Evolutionary conservation across 306 rosid genomes (phyloP).

Genomic region (Argentina anserina): DNA sequence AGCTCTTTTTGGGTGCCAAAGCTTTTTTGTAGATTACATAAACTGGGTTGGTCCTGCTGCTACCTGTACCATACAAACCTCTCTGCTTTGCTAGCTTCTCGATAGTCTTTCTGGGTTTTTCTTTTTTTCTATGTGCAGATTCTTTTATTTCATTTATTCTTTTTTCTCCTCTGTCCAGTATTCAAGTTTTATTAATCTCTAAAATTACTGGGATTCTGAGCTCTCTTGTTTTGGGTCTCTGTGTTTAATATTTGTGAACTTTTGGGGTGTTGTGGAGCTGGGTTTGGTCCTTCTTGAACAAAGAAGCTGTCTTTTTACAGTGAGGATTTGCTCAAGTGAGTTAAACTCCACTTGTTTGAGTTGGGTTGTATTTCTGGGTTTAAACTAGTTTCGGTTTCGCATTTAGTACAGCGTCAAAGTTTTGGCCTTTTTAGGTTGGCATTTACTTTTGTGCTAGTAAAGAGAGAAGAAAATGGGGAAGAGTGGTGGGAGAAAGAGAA

Average conservation of each 20-base stretch:
- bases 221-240: constrained; percentile 11
- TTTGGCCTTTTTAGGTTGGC: background rate
- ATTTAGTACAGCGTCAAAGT: background rate
- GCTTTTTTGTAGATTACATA: constrained; percentile 5
- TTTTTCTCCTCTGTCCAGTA: background rate
- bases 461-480: constrained; percentile 14
- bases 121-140: constrained; percentile 11
- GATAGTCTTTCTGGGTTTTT: background rate
- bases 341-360: background rate
- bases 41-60: constrained; percentile 22
- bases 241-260: constrained; percentile 26
- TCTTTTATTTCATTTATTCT: background rate
- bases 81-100: constrained; percentile 16
- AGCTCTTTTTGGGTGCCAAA: background rate
- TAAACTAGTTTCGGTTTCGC: background rate
- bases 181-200: constrained; percentile 10
- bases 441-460: constrained; percentile 9
- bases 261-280: constrained; percentile 18
- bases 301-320: constrained; percentile 10
- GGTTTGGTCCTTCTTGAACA: constrained; percentile 13
- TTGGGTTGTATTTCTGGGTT: background rate
- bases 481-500: constrained; percentile 54
- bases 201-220: constrained; percentile 18
- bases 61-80: constrained; percentile 28
- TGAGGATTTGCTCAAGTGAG: background rate